Evolutionary conservation across 768 basidiomycete genomes (phyloP).

Genomic region (Leccinum subtestaceum): DNA sequence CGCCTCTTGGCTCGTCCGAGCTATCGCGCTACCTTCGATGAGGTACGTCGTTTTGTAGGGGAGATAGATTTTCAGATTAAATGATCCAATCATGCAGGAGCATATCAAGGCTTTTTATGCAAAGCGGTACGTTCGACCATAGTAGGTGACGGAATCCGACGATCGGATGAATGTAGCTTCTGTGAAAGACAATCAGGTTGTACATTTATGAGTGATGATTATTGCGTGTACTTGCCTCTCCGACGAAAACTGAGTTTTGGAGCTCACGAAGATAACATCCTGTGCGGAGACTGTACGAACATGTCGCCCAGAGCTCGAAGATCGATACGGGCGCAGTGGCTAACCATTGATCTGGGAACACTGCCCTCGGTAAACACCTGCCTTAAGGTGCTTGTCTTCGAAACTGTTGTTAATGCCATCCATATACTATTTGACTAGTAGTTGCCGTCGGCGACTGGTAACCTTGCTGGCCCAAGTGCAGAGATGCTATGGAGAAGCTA

Average conservation of each 20-base stretch:
- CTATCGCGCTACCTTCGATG: constrained; percentile 52
- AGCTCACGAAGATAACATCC: not conserved
- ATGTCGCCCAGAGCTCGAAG: not conserved
- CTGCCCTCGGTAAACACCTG: not conserved
- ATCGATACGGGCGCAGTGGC: not conserved
- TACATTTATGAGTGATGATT: not conserved
- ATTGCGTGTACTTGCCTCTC: not conserved
- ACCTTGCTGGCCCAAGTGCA: too few relatives aligned
- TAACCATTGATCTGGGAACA: not conserved
- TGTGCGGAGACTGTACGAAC: not conserved
- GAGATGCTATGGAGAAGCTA: too few relatives aligned
- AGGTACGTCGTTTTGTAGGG: constrained; percentile 36
- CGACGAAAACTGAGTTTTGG: not conserved
- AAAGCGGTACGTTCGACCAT: constrained; percentile 4
- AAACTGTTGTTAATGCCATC: too few relatives aligned
- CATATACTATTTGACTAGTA: too few relatives aligned
- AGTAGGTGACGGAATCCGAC: not conserved
- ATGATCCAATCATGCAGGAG: constrained; percentile 9
- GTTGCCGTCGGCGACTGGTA: too few relatives aligned
- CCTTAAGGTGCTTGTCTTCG: not conserved
- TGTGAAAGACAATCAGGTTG: not conserved
- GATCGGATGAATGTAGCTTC: not conserved
- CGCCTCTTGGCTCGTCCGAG: constrained; percentile 52
- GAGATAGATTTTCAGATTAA: not conserved
- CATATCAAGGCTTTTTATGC: not conserved